A percentile compares a stretch with the other conserved stretches of the same genome.
These are phyloP conservation scores for Fusarium longipes DNA, from an alignment of 2,329 filamentous ascomycete genomes.

Conservation along the genomic window DNA sequence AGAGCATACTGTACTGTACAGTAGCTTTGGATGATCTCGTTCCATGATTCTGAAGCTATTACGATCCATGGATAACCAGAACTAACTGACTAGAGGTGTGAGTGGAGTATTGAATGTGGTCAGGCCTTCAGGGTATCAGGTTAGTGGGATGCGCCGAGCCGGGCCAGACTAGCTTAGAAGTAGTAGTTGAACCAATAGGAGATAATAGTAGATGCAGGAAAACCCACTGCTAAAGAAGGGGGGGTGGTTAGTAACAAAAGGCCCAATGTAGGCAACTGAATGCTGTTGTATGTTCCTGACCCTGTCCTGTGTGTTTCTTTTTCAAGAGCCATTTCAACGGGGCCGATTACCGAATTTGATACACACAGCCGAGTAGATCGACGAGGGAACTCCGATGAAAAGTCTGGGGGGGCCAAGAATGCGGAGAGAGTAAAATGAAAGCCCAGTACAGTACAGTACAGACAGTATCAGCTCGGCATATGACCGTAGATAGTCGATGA, in stretches of 20 bases:
- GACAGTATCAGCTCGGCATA: background rate
- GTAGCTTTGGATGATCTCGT: conserved; percentile 2
- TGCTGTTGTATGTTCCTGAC: background rate
- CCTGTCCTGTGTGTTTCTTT: conserved; percentile 5
- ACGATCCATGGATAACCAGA: background rate
- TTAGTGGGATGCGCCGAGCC: conserved; percentile 38
- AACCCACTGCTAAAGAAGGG: background rate
- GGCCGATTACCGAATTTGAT: conserved; percentile 39
- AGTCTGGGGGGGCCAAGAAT: conserved; percentile 26
- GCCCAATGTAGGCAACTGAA: background rate
- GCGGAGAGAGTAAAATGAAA: conserved; percentile 8
- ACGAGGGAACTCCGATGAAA: conserved; percentile 20
- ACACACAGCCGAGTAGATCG: conserved; percentile 44
- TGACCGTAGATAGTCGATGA: background rate
- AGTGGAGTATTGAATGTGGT: conserved; percentile 1
- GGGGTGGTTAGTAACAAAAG: conserved; percentile 15
- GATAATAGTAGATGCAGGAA: conserved; percentile 29
- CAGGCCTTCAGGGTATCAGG: background rate
- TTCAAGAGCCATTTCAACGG: conserved; percentile 19
- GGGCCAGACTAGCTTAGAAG: background rate
- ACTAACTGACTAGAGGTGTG: conserved; percentile 14
- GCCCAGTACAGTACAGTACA: background rate
- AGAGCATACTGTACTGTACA: background rate
- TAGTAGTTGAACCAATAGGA: conserved; percentile 14
- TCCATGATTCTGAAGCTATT: conserved; percentile 16